Evolutionary conservation across 1,284 basidiomycete genomes (phyloP), one percentile per base, ranked within the genome.

Genomic region (Apiotrichum siamense): DNA sequence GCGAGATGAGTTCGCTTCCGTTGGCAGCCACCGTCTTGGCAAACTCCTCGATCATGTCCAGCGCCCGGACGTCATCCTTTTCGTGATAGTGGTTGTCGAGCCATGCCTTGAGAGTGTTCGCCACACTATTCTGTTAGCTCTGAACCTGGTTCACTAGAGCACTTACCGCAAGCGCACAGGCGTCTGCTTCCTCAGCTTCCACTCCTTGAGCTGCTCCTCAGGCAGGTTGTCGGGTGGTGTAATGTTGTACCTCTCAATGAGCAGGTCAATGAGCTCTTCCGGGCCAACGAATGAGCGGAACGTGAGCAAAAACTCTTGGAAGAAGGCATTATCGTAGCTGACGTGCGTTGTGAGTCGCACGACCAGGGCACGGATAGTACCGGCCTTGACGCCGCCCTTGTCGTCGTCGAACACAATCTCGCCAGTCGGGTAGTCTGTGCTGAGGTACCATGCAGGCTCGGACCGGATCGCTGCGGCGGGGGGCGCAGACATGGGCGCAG

Each of bases 271-370:
- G 21, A 98, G 76, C 53, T 91, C 86, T 50, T 89, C 81, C 18
- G 90, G 77, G 1, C 85, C 86, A 15, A 89, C 91, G 72, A 98
- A 98, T 0, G 91, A 94, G 61, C 93, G 90, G 78, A 92, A 97
- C 1, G 96, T 98, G 81, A 97, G 87, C 56, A 98, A 74, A 80
- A 98, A 99, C 2, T 92, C 87, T 69, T 88, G 86, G 69, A 84
- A 88, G 75, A 89, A 98, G 7, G 83, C 81, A 18, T 62, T 66
- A 49, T 69, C 69, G 54, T 47, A 81, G 65, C 83, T 81, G 58
- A 89, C 87, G 70, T 98, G 94, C 29, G 88, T 84, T 2, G 94
- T 97, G 51, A 97, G 76, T 7, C 89, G 82, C 65, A 92, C 91
- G 5, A 97, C 83, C 9, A 97, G 77, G 3, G 90, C 89, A 15